Conservation (phyloP, 495 filamentous ascomycete genomes). For the Lasiosphaeria miniovina region DNA sequence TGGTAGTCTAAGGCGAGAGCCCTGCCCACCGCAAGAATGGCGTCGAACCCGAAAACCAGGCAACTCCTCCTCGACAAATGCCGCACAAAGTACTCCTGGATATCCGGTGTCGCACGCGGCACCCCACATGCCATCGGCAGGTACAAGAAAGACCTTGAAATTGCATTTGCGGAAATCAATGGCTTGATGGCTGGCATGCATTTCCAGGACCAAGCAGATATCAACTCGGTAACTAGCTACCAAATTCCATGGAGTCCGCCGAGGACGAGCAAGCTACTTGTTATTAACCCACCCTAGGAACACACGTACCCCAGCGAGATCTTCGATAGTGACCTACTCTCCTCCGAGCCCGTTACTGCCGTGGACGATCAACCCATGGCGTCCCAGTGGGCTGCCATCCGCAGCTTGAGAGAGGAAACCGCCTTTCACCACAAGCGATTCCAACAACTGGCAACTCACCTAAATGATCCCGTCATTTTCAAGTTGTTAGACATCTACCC, state of each 20-base stretch:
- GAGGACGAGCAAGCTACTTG: neutral
- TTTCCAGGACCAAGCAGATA: slow-evolving; percentile 4
- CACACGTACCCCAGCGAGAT: neutral
- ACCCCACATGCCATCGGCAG: neutral
- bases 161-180: slow-evolving; percentile 6
- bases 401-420: slow-evolving; percentile 14
- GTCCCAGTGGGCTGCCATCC: slow-evolving; percentile 22
- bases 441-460: neutral
- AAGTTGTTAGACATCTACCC: slow-evolving; percentile 13
- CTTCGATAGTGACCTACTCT: neutral
- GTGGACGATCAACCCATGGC: slow-evolving; percentile 6
- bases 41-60: neutral
- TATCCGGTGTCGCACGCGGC: neutral
- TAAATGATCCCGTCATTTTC: slow-evolving; percentile 8
- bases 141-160: slow-evolving; percentile 1
- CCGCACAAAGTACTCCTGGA: slow-evolving; percentile 1
- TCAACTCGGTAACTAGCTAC: neutral
- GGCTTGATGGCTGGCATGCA: slow-evolving; percentile 7
- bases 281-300: neutral
- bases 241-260: neutral
- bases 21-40: neutral
- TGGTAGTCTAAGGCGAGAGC: neutral
- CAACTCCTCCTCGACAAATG: neutral
- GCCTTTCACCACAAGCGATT: slow-evolving; percentile 17
- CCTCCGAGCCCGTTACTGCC: neutral